phyloP scores from a whole-genome alignment of 23 red algal species.

The Chondrus crispus region DNA sequence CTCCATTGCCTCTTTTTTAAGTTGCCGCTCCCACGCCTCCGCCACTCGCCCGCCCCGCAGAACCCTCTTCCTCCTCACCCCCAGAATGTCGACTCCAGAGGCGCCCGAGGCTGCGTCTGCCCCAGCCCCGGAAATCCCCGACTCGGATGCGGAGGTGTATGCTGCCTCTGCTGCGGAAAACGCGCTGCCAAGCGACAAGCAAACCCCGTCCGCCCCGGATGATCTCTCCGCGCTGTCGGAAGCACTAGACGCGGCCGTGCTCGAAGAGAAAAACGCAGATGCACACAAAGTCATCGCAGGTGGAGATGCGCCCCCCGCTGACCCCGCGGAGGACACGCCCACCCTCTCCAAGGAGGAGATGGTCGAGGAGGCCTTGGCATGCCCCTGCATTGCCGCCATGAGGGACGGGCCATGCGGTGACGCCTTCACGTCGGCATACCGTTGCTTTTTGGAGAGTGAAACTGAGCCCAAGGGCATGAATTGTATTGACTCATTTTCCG shows the following conservation, averaged over 20 bases:
- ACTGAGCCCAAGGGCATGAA: slow-evolving; percentile 88
- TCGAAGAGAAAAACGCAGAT: background rate
- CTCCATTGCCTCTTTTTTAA: no score
- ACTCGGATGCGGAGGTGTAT: slow-evolving; percentile 41
- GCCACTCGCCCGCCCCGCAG: no score
- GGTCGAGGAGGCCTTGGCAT: slow-evolving; percentile 74
- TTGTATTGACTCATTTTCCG: slow-evolving; percentile 75
- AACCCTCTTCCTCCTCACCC: no score
- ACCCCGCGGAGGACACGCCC: background rate
- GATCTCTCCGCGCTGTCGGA: slow-evolving; percentile 29
- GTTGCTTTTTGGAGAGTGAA: slow-evolving; percentile 98
- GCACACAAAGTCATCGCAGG: background rate
- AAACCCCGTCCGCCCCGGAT: background rate
- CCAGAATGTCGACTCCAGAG: no score
- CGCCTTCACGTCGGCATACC: slow-evolving; percentile 89
- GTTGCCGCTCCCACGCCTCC: no score
- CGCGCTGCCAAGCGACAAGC: background rate
- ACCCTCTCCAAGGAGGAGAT: slow-evolving; percentile 38
- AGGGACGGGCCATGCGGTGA: slow-evolving; percentile 91
- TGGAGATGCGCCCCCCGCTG: background rate
- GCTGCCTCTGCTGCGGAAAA: slow-evolving; percentile 45
- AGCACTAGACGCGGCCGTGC: background rate
- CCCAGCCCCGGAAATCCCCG: no score
- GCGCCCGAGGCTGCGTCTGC: no score
- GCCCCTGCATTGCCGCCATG: slow-evolving; percentile 96